Base-by-base conservation (phyloP, 2,329 filamentous ascomycete species). In the Diaporthe vexans region DNA sequence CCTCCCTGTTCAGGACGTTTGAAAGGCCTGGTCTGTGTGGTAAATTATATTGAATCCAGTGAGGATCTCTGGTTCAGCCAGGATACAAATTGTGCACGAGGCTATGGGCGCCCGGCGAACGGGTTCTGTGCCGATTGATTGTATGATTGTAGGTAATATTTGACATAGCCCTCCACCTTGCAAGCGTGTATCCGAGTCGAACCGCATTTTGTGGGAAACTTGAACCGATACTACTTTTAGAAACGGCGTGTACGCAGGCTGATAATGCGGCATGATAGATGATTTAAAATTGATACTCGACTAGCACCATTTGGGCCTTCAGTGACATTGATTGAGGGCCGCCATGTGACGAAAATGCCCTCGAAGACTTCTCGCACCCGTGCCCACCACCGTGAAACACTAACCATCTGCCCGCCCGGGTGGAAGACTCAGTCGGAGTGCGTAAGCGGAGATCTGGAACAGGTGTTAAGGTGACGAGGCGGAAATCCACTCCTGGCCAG, bases 11-110 rank as follows among this genome's bases (percentile, higher is more conserved):
- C 37, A 52, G 29, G 54, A 52, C 11, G 52, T 29, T 17, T 35
- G 35, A n/a, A 24, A 37, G 52, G 26, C 21, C 26, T 40, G 61
- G 26, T n/a, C 52, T 72, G 40, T 58, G 46, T 37, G 67, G 59
- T 4, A 68, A 37, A 46, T 63, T 43, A 35, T 54, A 35, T 63
- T 37, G 46, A 43, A 48, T 43, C 19, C 24, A 61, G 37, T 43
- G 24, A 24, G 46, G 37, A 17, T 54, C 29, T 46, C 33, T 35
- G 33, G 26, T 37, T 24, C 69, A 26, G 17, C 51, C 43, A 33
- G 40, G 56, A 35, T 26, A n/a, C 58, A 8, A 11, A 21, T 29
- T 19, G 52, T 29, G 40, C 21, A 29, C 33, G n/a, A 68, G 48
- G 33, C 15, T 52, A 37, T 11, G 4, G 33, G 15, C n/a, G n/a